A percentile compares a stretch with the other conserved stretches of the same genome.
phyloP scores from a whole-genome alignment of 768 basidiomycete genomes.

The Boletus huronensis region DNA sequence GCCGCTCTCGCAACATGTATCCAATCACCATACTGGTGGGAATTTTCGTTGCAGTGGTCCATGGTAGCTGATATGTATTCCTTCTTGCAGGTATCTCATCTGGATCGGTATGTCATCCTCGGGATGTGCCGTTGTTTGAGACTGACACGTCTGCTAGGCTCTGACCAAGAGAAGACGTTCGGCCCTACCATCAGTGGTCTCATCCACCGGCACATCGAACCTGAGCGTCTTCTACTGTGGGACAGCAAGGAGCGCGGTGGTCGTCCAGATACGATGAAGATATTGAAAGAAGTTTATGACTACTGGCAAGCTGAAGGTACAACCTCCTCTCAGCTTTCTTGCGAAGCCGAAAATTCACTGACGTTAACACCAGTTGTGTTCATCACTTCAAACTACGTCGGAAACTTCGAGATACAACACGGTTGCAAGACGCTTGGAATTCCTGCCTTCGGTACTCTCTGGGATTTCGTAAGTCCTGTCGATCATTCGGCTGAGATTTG shows the following conservation, averaged over 20 bases:
- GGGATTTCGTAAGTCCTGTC: slow-evolving; percentile 53
- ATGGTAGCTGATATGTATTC: not conserved
- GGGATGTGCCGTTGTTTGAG: not conserved
- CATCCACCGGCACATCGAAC: slow-evolving; percentile 66
- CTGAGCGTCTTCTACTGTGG: slow-evolving; percentile 74
- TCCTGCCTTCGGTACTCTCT: slow-evolving; percentile 65
- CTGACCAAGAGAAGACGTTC: slow-evolving; percentile 82
- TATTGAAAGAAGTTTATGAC: slow-evolving; percentile 64
- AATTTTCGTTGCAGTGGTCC: not conserved
- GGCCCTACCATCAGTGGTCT: slow-evolving; percentile 75
- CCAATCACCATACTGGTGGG: slow-evolving; percentile 70
- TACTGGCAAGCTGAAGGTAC: slow-evolving; percentile 71
- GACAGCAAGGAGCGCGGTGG: slow-evolving; percentile 72
- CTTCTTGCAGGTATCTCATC: slow-evolving; percentile 59
- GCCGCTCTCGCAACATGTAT: slow-evolving; percentile 75
- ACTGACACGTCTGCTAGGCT: slow-evolving; percentile 42
- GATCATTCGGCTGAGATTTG: slow-evolving; percentile 1
- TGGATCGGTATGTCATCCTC: slow-evolving; percentile 56
- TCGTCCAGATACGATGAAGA: slow-evolving; percentile 74
- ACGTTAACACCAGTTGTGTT: slow-evolving; percentile 52
- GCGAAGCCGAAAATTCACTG: not conserved
- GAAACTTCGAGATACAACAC: slow-evolving; percentile 76
- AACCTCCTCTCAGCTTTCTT: not conserved
- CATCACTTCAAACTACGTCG: slow-evolving; percentile 80
- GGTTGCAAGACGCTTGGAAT: slow-evolving; percentile 70